Evolutionary conservation across 371 early-diverging fungal genomes (phyloP).

Genomic region (Sporodiniella umbellata): DNA sequence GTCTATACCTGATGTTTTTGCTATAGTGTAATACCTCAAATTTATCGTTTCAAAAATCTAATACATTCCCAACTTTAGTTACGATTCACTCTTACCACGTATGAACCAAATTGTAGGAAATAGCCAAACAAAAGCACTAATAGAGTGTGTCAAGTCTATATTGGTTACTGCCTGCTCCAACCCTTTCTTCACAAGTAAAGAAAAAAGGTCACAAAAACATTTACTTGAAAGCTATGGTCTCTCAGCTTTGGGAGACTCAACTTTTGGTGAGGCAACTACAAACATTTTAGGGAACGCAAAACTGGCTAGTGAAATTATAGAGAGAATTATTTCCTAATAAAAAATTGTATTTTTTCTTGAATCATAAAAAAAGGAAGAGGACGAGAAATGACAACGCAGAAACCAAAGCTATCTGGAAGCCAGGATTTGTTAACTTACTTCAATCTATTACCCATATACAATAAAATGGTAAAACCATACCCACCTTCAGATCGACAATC

Average conservation of each 20-base stretch:
- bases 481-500: conserved; percentile 38
- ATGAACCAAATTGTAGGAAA: conserved; percentile 68
- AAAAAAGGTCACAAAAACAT: conserved; percentile 31
- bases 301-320: conserved; percentile 51
- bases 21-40: conserved; percentile 71
- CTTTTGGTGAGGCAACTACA: conserved; percentile 24
- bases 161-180: conserved; percentile 68
- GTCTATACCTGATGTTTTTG: conserved; percentile 70
- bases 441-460: conserved; percentile 54
- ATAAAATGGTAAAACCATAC: conserved; percentile 53
- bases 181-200: conserved; percentile 35
- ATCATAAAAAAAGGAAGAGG: too few species aligned
- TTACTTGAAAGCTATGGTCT: conserved; percentile 48
- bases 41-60: too few species aligned
- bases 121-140: conserved; percentile 61
- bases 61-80: too few species aligned
- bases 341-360: neutral
- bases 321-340: conserved; percentile 44
- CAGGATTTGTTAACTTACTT: conserved; percentile 56
- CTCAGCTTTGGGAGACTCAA: conserved; percentile 19
- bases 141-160: conserved; percentile 70
- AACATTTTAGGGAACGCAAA: conserved; percentile 33
- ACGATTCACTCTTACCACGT: conserved; percentile 64
- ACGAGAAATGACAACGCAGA: neutral
- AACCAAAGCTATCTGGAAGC: conserved; percentile 31